phyloP scores from a whole-genome alignment of 306 rosid genomes.

The Dalbergia cochinchinensis region DNA sequence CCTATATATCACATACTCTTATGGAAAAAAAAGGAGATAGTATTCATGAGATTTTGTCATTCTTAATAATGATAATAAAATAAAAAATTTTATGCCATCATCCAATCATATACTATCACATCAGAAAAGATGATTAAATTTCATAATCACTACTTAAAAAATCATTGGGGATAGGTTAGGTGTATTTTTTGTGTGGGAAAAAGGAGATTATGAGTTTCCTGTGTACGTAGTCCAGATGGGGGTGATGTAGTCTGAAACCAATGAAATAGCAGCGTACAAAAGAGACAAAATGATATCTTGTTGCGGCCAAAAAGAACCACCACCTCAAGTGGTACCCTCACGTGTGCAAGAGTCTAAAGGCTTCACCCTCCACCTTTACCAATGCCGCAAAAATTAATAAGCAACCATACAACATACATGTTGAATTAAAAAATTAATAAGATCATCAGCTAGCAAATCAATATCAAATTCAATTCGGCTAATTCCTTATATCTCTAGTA shows the following conservation, averaged over 20 bases:
- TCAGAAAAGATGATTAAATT: too few relatives aligned
- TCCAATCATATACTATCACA: too few relatives aligned
- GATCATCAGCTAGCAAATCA: background rate
- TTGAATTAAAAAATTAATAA: background rate
- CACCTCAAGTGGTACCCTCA: constrained; percentile 33
- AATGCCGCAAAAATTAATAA: background rate
- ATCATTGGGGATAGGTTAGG: too few relatives aligned
- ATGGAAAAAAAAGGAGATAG: too few relatives aligned
- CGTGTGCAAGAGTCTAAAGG: background rate
- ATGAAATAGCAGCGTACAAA: constrained; percentile 40
- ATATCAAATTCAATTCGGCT: constrained; percentile 3
- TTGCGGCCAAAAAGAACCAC: constrained; percentile 54
- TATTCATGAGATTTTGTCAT: too few relatives aligned
- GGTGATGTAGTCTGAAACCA: constrained; percentile 43
- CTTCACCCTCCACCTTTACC: background rate
- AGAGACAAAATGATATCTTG: constrained; percentile 59
- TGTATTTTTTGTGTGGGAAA: constrained; percentile 1
- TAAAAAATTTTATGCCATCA: too few relatives aligned
- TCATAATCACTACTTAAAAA: too few relatives aligned
- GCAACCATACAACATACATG: background rate
- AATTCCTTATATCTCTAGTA: background rate
- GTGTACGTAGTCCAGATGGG: constrained; percentile 20
- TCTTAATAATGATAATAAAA: too few relatives aligned
- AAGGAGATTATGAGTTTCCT: constrained; percentile 16
- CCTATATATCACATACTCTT: too few relatives aligned